Percentiles rank a stretch among this genome's conserved stretches.
These are phyloP conservation scores for Cairneyella variabilis DNA, from an alignment of 495 filamentous ascomycete species.

Conservation along the genomic window DNA sequence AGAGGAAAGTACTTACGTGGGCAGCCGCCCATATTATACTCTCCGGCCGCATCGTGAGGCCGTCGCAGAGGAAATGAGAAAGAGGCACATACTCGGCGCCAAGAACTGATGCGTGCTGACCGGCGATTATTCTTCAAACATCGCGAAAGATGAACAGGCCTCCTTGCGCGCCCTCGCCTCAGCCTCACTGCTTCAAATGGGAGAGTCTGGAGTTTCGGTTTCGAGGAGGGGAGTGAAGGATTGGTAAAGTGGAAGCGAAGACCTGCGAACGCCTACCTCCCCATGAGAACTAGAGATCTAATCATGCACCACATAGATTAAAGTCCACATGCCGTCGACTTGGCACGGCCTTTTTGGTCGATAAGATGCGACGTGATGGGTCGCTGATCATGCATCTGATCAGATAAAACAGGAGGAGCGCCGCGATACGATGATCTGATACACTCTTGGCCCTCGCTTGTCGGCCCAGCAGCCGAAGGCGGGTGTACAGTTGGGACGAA, in stretches of 20 bases:
- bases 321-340: neutral
- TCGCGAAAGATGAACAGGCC: constrained; percentile 3
- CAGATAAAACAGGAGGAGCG: constrained; percentile 22
- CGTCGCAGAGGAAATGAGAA: constrained; percentile 16
- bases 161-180: constrained; percentile 9
- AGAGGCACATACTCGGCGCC: constrained; percentile 3
- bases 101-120: constrained; percentile 7
- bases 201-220: constrained; percentile 19
- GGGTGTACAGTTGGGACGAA: constrained; percentile 3
- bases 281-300: constrained; percentile 1
- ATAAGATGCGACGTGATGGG: constrained; percentile 14
- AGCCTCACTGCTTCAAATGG: constrained; percentile 24
- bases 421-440: constrained; percentile 15
- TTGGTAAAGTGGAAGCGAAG: constrained; percentile 3
- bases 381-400: constrained; percentile 17
- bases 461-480: constrained; percentile 10
- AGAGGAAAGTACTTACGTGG: constrained; percentile 1
- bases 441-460: constrained; percentile 14
- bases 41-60: neutral
- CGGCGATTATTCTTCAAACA: constrained; percentile 18
- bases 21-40: constrained; percentile 14
- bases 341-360: constrained; percentile 5
- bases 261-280: neutral
- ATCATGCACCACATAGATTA: constrained; percentile 13
- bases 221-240: constrained; percentile 11